Conservation (phyloP, 371 early-diverging fungal species). For the Funneliformis caledonium region DNA sequence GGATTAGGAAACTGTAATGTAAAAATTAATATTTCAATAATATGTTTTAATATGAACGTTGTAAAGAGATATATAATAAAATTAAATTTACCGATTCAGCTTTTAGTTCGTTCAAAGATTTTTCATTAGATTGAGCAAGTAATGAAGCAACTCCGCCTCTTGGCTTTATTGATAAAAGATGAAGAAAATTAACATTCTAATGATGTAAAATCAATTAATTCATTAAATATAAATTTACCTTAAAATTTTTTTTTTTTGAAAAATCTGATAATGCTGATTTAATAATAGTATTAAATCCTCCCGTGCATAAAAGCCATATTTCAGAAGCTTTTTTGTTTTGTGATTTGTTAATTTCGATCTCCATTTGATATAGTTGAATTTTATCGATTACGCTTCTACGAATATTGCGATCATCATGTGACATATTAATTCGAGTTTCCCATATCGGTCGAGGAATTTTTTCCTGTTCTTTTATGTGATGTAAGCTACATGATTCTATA, state of each 20-base stretch:
- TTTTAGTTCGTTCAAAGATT: neutral
- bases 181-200: too few species aligned
- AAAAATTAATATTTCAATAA: neutral
- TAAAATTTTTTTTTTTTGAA: too few species aligned
- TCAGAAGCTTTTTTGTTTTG: neutral
- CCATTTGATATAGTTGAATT: neutral
- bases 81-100: neutral
- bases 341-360: neutral
- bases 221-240: too few species aligned
- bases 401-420: neutral
- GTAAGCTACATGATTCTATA: conserved; percentile 10
- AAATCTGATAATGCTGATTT: too few species aligned
- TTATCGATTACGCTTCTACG: neutral
- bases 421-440: neutral
- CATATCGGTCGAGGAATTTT: neutral
- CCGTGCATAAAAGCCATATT: conserved; percentile 3
- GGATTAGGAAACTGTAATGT: neutral
- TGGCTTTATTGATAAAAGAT: neutral
- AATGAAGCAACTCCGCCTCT: conserved; percentile 8
- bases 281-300: neutral
- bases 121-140: neutral
- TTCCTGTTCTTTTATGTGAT: neutral
- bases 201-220: too few species aligned
- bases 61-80: neutral
- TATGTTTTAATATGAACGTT: neutral